Evolutionary conservation across 1,284 basidiomycete genomes (phyloP), one percentile per base, ranked within the genome.

Genomic region (Exsudoporus floridanus): DNA sequence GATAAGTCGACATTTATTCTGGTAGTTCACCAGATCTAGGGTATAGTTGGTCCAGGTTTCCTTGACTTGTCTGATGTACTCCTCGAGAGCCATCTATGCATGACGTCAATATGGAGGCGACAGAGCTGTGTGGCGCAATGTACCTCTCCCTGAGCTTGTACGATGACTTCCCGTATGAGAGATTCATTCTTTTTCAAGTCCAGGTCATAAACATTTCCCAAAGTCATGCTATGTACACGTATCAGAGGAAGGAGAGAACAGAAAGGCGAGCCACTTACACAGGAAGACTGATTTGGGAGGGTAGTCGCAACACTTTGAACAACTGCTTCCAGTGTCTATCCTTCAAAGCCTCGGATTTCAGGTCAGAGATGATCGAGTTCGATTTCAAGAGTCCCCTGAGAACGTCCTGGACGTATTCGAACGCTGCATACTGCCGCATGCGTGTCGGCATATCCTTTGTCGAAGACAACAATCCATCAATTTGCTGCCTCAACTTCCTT

Each of bases 361-460:
- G 79, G 71, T 99, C 97, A 19, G 86, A 84, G 30, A 99, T 81
- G 58, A 98, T 77, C 1, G 86, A 71, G 69, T 98, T 98, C 47
- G 91, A 88, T 76, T 98, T 98, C 62, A 98, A 80, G 33, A 96
- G 77, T 7, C 85, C 84, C 44, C 89, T 83, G 52, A 99, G 78
- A 18, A 88, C 81, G 45, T 99, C 96, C 66, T 98, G 96, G 3
- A 99, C 94, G 68, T 93, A 96, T 76, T 99, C 97, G 66, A 98
- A 99, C 0, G 97, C 97, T 9, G 94, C 92, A 69, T 99, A 99
- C 70, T 99, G 97, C 54, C 97, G 84, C 97, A 99, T 99, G 52
- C 95, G 83, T 45, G 92, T 97, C 0, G 97, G 97, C 95, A 99
- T 96, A 47, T 98, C 96, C 73, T 95, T 94, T 18, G 95, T 98